Evolutionary conservation across 495 filamentous ascomycete species (phyloP).

Genomic region (Tricharina praecox): DNA sequence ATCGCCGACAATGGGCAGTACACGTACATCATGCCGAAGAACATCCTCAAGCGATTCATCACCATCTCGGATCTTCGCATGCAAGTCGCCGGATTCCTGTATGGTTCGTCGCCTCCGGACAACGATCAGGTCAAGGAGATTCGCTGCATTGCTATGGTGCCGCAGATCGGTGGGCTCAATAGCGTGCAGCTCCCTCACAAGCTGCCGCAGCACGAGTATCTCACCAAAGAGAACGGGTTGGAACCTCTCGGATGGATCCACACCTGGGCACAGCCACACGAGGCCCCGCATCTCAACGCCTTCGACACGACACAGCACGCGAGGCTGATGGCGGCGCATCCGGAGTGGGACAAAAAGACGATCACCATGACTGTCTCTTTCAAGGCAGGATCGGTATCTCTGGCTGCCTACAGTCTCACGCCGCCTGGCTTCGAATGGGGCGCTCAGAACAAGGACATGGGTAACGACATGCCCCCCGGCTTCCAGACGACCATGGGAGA

Average conservation of each 20-base stretch:
- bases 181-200: conserved; percentile 85
- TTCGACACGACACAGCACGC: conserved; percentile 88
- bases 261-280: conserved; percentile 73
- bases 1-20: conserved; percentile 59
- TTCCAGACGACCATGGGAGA: conserved; percentile 86
- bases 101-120: conserved; percentile 80
- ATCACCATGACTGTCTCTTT: conserved; percentile 94
- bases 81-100: conserved; percentile 90
- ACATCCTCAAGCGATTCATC: conserved; percentile 96
- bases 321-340: conserved; percentile 65
- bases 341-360: conserved; percentile 83
- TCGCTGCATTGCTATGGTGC: conserved; percentile 88
- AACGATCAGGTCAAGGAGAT: conserved; percentile 96
- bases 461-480: conserved; percentile 80
- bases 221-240: conserved; percentile 44
- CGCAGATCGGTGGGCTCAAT: conserved; percentile 85
- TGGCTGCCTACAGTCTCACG: conserved; percentile 81
- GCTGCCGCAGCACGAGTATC: conserved; percentile 81
- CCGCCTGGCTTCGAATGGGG: conserved; percentile 94
- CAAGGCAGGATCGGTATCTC: conserved; percentile 92
- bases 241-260: conserved; percentile 94
- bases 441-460: conserved; percentile 80
- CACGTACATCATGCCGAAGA: conserved; percentile 98
- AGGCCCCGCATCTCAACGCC: conserved; percentile 89
- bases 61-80: conserved; percentile 92